Evolutionary conservation across 768 basidiomycete genomes (phyloP).

Genomic region (Boletus rex-veris): DNA sequence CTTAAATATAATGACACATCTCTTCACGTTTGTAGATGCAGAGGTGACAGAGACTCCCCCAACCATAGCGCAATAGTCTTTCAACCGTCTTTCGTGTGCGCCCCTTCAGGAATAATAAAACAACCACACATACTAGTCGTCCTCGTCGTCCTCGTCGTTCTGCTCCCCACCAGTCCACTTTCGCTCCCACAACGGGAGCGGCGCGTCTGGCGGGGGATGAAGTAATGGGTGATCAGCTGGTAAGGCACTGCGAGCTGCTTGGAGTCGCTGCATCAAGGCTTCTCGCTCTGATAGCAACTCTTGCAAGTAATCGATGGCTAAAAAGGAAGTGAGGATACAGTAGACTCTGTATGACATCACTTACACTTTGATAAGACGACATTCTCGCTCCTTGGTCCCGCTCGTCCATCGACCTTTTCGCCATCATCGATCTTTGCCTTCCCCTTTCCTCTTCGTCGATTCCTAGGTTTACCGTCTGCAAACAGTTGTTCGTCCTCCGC

Average conservation of each 20-base stretch:
- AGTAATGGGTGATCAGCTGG: constrained; percentile 61
- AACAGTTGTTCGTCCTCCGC: constrained; percentile 61
- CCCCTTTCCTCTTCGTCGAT: constrained; percentile 36
- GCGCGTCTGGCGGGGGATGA: constrained; percentile 22
- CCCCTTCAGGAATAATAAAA: background rate
- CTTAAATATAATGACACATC: constrained; percentile 25
- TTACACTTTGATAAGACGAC: constrained; percentile 84
- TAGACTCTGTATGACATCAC: constrained; percentile 22
- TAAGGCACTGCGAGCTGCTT: constrained; percentile 54
- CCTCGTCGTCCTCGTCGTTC: constrained; percentile 49
- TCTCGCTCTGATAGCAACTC: constrained; percentile 60
- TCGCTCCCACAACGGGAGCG: constrained; percentile 67
- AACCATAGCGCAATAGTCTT: background rate
- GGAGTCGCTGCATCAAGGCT: constrained; percentile 53
- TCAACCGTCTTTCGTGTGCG: background rate
- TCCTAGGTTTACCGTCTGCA: constrained; percentile 33
- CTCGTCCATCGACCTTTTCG: constrained; percentile 75
- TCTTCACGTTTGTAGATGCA: constrained; percentile 2
- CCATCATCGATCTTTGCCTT: constrained; percentile 46
- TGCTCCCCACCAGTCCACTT: constrained; percentile 77
- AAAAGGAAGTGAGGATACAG: background rate
- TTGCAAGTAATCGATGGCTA: constrained; percentile 86
- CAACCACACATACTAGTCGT: constrained; percentile 28
- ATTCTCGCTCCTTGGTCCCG: constrained; percentile 88
- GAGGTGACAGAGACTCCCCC: background rate